Percentiles rank a stretch among this genome's conserved stretches.
These are phyloP conservation scores for Solanum microdontum DNA, from an alignment of 257 asterid genomes.

Conservation along the genomic window DNA sequence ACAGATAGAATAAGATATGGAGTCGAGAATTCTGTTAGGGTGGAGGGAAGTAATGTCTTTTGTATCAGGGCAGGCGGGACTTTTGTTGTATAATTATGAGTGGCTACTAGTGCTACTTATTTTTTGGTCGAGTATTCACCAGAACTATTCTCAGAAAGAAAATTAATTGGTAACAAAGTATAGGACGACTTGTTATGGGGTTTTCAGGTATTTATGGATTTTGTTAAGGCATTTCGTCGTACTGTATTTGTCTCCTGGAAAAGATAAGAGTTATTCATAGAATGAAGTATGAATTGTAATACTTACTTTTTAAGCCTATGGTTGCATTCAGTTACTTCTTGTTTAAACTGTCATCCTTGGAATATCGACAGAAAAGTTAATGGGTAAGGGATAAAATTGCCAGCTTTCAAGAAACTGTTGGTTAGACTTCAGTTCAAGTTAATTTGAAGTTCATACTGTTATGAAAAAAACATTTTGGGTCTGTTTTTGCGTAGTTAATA, in stretches of 20 bases:
- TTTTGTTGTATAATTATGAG: slow-evolving; percentile 9
- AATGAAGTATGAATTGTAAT: background rate
- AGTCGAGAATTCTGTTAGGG: slow-evolving; percentile 7
- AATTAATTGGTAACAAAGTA: background rate
- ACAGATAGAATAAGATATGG: slow-evolving; percentile 24
- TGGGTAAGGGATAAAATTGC: background rate
- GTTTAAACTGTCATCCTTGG: background rate
- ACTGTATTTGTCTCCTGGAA: background rate
- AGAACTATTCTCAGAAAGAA: background rate
- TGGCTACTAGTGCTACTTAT: background rate
- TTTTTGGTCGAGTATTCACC: background rate
- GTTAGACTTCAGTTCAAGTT: background rate
- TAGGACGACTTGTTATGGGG: background rate
- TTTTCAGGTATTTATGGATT: background rate
- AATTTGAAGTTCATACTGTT: background rate
- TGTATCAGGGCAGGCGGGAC: background rate
- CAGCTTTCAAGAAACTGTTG: background rate
- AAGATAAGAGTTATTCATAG: background rate
- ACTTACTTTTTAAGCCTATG: background rate
- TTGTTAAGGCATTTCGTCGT: background rate
- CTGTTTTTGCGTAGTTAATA: background rate
- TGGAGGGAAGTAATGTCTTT: background rate
- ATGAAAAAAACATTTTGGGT: too few relatives aligned
- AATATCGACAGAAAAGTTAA: background rate
- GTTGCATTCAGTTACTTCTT: background rate